Base-by-base conservation (phyloP, 176 grass and related monocot genomes). In the Aegilops sharonensis region DNA sequence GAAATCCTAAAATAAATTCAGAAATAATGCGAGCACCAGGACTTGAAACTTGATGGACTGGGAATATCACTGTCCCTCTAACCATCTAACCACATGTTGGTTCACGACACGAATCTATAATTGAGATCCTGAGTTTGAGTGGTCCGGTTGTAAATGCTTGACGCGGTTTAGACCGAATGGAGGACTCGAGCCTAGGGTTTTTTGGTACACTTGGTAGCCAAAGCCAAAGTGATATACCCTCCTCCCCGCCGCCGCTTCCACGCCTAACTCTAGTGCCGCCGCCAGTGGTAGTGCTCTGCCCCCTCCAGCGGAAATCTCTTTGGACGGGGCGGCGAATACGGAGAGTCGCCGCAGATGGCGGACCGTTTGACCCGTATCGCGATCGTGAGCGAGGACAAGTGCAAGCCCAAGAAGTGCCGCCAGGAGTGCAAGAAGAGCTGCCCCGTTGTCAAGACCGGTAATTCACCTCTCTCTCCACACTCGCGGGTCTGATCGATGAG, bases 371-470 rank as follows among this genome's bases (percentile, higher is more conserved):
- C 91, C 29, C 96, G 96, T 89, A 94, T 98, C 68, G 96, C 96
- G 23, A 95, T 98, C 68, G 96, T 98, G 32, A 98, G 92, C 86
- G 86, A 92, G 81, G 96, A 98, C 79, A 94, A 88, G 61, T 98
- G 96, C 87, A 98, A 98, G 75, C 96, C 93, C 43, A 98, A 98
- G 69, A 98, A 98, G 92, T 98, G 96, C 86, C 91, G 93, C 69
- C 96, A 98, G 86, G 93, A 98, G 85, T 98, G 96, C 93, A 98
- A 98, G 92, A 98, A 95, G 91, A 95, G 90, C 48, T 98, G 96
- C 87, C 96, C 96, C 39, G 96, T 98, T 72, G 96, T 98, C 56
- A 98, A 90, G 86, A 98, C 96, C 39, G 96, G 96, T 98, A 84
- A 74, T 32, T 47, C 17, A 10, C 21, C 14, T 43, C 27, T 43